Base-by-base conservation (phyloP, 2,329 filamentous ascomycete species). In the Rhinocladiella mackenziei region DNA sequence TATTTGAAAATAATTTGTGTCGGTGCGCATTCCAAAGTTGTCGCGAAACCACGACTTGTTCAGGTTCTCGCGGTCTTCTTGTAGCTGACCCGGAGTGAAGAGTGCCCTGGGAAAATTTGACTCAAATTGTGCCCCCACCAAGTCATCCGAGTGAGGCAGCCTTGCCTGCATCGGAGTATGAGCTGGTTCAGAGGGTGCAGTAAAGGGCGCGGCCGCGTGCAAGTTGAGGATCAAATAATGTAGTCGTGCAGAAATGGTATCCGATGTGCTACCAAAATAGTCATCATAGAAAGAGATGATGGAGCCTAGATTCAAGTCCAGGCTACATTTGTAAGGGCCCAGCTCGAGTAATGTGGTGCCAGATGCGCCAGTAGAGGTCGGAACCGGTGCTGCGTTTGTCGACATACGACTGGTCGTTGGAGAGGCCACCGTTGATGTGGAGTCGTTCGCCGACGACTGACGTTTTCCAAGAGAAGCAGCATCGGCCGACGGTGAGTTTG, bases 151-250 rank as follows among this genome's bases (percentile, higher is more conserved):
- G 3, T 54, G 50, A 2, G 80, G 80, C 11, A 81, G 55, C 17
- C 65, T 58, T 5, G 56, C 51, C 5, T 66, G 63, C 5, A 64
- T 60, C 6, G 73, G 64, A 5, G 62, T 55, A 4, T 65, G 60
- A 1, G 73, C 67, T 2, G 69, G 65, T 2, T 63, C 59, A 25
- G 65, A 59, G 1, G 76, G 72, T 2, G 65, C 56, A 15, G 63
- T 59, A 4, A 62, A 57, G 9, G 68, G 63, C 5, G 69, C 62
- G 3, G 80, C 77, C 15, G 72, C 73, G 63, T 83, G 79, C 5
- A 84, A 56, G 57, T 83, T 81, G 43, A 84, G 59, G 3, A 72
- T 68, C 1, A 84, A 53, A 51, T 73, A 74, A 1, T 71, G 62
- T 6, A 78, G 62, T 30, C 72, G 71, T 1, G 78, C 77, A 14